phyloP scores from a whole-genome alignment of 2,329 filamentous ascomycete species.

The Tolypocladium ovalisporum region DNA sequence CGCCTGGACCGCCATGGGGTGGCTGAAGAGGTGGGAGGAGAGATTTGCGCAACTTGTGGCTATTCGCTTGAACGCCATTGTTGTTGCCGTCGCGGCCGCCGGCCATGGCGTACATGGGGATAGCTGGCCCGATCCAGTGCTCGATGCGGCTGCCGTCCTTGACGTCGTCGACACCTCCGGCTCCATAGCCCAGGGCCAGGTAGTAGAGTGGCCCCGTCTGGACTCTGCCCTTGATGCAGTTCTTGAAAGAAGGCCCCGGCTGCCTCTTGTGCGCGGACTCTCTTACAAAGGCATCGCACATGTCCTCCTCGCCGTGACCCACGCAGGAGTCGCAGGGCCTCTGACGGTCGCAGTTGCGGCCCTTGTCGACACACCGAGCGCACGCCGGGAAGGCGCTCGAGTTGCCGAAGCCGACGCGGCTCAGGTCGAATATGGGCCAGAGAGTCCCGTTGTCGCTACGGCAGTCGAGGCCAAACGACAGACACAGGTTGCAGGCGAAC shows the following conservation, averaged over 20 bases:
- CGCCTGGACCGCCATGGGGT: conserved; percentile 1
- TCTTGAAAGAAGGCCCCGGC: background rate
- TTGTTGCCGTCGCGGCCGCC: conserved; percentile 2
- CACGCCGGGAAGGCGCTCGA: conserved; percentile 15
- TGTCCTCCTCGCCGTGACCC: background rate
- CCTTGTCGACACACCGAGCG: conserved; percentile 9
- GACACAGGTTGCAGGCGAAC: conserved; percentile 15
- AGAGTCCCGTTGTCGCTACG: background rate
- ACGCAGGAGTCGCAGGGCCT: conserved; percentile 26
- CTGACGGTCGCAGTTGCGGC: conserved; percentile 22
- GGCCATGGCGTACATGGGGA: conserved; percentile 6
- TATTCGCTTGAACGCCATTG: conserved; percentile 1
- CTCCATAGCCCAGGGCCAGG: conserved; percentile 17
- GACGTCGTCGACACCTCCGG: conserved; percentile 14
- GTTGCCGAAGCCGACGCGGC: conserved; percentile 19
- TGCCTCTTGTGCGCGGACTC: background rate
- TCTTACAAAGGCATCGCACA: conserved; percentile 5
- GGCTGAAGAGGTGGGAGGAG: background rate
- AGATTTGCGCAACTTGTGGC: background rate
- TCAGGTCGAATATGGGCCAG: conserved; percentile 17
- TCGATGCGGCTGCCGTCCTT: conserved; percentile 13
- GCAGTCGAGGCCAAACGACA: conserved; percentile 19
- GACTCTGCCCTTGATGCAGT: conserved; percentile 9
- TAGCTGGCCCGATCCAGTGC: conserved; percentile 13
- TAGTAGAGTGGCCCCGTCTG: conserved; percentile 21